These are phyloP conservation scores for Penicillium frequentans DNA, from an alignment of 2,329 filamentous ascomycete species.

Conservation along the genomic window DNA sequence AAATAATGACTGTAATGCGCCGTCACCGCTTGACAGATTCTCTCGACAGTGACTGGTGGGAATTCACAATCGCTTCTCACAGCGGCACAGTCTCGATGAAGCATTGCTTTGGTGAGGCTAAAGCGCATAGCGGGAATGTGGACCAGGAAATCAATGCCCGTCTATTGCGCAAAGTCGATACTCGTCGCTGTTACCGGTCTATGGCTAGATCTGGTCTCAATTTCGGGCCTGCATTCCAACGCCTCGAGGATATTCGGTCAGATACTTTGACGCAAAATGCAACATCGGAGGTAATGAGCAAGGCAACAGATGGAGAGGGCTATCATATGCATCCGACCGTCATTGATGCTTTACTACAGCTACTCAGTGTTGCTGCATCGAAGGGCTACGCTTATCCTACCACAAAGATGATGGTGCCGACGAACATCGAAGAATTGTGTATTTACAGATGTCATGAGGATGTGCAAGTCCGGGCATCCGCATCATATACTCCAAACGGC, in stretches of 20 bases:
- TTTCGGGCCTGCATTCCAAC: slow-evolving; percentile 14
- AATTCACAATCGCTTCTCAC: slow-evolving; percentile 27
- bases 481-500: slow-evolving; percentile 9
- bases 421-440: slow-evolving; percentile 20
- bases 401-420: slow-evolving; percentile 21
- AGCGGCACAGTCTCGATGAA: slow-evolving; percentile 22
- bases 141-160: background rate
- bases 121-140: background rate
- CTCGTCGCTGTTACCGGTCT: slow-evolving; percentile 11
- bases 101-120: slow-evolving; percentile 26
- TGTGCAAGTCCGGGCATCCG: slow-evolving; percentile 4
- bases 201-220: slow-evolving; percentile 17
- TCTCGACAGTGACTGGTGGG: slow-evolving; percentile 23
- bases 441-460: slow-evolving; percentile 7
- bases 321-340: slow-evolving; percentile 25
- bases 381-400: slow-evolving; percentile 17
- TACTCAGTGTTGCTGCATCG: slow-evolving; percentile 20
- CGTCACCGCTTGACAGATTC: slow-evolving; percentile 12
- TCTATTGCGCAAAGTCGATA: slow-evolving; percentile 13
- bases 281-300: slow-evolving; percentile 4
- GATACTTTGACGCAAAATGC: slow-evolving; percentile 5
- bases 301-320: background rate
- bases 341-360: slow-evolving; percentile 22
- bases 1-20: slow-evolving; percentile 21
- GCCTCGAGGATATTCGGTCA: slow-evolving; percentile 7